Percentiles rank a stretch among this genome's conserved stretches.
Evolutionary conservation across 73 alveolate species (phyloP).

Genomic region (Uronychia binucleata): DNA sequence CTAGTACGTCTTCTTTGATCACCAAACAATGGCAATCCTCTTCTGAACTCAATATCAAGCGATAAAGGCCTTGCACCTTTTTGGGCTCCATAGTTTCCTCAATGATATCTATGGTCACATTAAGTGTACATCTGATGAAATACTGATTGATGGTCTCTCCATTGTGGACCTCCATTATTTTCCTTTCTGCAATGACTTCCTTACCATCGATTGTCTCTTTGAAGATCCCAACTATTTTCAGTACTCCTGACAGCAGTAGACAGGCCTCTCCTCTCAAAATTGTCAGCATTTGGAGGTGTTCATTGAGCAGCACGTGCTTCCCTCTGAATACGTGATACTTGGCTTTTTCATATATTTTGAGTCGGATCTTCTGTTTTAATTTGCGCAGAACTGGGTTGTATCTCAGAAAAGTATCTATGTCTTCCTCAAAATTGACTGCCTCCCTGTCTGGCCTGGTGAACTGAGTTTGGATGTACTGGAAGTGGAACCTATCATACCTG

Average conservation of each 20-base stretch:
- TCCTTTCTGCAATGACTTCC: too few species aligned
- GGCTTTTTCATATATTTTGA: neutral
- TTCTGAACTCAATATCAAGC: neutral
- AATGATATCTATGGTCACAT: neutral
- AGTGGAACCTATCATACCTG: neutral
- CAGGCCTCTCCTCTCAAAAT: neutral
- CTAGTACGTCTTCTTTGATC: slow-evolving; percentile 9
- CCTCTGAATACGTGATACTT: neutral
- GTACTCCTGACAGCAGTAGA: neutral
- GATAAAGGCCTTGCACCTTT: neutral
- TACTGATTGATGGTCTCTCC: neutral
- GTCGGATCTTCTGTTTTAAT: neutral
- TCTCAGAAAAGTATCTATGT: neutral
- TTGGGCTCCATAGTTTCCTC: neutral
- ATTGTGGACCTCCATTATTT: too few species aligned
- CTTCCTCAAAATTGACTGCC: neutral
- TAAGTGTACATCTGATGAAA: neutral
- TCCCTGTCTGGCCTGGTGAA: neutral
- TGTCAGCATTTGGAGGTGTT: neutral
- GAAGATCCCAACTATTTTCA: too few species aligned
- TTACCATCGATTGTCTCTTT: too few species aligned
- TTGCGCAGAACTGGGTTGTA: neutral
- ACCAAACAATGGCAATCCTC: neutral
- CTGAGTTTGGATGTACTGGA: neutral
- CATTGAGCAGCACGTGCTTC: neutral